These are phyloP conservation scores for Diaporthe ampelina DNA, from an alignment of 2,329 filamentous ascomycete species.

Conservation along the genomic window DNA sequence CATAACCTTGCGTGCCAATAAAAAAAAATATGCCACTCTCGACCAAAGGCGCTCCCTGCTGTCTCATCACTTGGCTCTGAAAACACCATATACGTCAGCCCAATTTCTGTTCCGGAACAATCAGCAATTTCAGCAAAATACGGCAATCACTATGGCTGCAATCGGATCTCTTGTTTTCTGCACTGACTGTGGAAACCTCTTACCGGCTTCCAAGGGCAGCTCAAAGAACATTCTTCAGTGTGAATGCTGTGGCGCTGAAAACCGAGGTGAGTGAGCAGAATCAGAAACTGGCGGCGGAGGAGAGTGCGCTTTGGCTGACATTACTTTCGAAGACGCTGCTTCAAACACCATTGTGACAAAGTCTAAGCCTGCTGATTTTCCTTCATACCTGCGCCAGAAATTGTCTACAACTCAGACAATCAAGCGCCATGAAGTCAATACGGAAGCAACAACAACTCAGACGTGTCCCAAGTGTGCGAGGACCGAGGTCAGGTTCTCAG, in stretches of 20 bases:
- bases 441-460: constrained; percentile 76
- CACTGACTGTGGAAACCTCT: constrained; percentile 89
- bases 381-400: constrained; percentile 89
- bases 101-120: neutral
- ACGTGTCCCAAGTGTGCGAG: constrained; percentile 86
- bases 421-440: constrained; percentile 81
- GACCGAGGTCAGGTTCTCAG: constrained; percentile 86
- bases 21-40: constrained; percentile 29
- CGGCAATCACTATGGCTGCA: constrained; percentile 76
- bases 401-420: constrained; percentile 88
- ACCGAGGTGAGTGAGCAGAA: constrained; percentile 74
- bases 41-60: neutral
- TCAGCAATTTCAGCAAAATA: neutral
- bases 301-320: constrained; percentile 5
- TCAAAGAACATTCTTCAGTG: constrained; percentile 83
- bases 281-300: neutral
- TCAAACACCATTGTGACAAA: constrained; percentile 83
- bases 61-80: constrained; percentile 18
- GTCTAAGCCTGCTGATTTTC: constrained; percentile 92
- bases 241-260: constrained; percentile 87
- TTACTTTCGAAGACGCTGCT: constrained; percentile 70
- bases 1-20: constrained; percentile 27
- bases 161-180: constrained; percentile 95
- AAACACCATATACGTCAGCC: neutral
- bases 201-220: constrained; percentile 84